Base-by-base conservation (phyloP, 768 basidiomycete species). In the Agaricus sinodeliciosus region DNA sequence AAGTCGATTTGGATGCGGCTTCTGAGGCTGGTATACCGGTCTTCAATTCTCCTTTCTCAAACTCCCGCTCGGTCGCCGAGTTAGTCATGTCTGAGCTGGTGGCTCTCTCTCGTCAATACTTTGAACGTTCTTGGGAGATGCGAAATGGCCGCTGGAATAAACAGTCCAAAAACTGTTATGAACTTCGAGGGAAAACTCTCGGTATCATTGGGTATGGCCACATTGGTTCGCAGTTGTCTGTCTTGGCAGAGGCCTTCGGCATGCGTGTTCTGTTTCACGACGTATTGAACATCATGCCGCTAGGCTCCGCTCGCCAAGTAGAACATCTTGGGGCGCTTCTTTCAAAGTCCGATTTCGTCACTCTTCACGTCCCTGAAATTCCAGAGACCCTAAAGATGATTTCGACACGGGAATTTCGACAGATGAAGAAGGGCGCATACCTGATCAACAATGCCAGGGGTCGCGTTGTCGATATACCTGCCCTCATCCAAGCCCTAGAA, bases 181-280 rank as follows among this genome's bases (percentile, higher is more conserved):
- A 99, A 68, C 72, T 98, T 58, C 84, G 96, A 41, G 95, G 96
- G 59, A 99, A 99, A 77, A 97, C 93, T 0, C 79, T 99, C 43
- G 96, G 96, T 51, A 98, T 99, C 59, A 81, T 99, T 28, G 96
- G 96, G 37, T 99, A 98, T 69, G 96, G 96, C 36, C 96, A 99
- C 72, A 99, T 99, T 57, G 96, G 96, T 51, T 79, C 94, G 25
- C 96, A 99, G 69, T 82, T 99, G 51, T 94, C 92, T 34, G 96
- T 99, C 22, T 86, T 99, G 37, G 88, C 95, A 28, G 96, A 99
- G 69, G 83, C 96, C 3, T 86, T 99, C 64, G 96, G 94, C 55
- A 89, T 99, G 76, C 84, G 87, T 40, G 95, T 99, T 58, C 73
- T 97, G 58, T 99, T 97, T 76, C 82, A 92, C 69, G 96, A 99